Percentiles rank a stretch among this genome's conserved stretches.
Evolutionary conservation across 148 eudicot species (phyloP).

Genomic region (Pharnaceum exiguum): DNA sequence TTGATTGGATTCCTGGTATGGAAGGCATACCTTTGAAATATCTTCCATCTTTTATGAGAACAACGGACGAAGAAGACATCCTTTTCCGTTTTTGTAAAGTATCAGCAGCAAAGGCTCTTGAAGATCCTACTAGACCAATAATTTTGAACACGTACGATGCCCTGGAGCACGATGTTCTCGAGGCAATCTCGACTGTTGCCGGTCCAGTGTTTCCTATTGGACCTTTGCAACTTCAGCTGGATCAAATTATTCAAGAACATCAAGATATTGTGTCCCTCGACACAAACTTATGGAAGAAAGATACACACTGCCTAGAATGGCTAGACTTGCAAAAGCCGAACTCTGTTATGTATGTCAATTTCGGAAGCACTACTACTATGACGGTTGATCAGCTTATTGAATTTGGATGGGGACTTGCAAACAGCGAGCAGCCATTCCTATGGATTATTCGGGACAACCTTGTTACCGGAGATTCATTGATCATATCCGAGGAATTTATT

Average conservation of each 20-base stretch:
- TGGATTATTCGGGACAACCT: conserved; percentile 38
- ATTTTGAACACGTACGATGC: conserved; percentile 36
- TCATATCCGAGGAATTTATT: conserved; percentile 19
- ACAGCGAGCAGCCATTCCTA: conserved; percentile 24
- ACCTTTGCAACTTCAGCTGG: conserved; percentile 16
- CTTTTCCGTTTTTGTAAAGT: conserved; percentile 9
- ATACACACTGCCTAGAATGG: conserved; percentile 28
- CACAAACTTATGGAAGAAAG: conserved; percentile 32
- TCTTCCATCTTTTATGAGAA: conserved; percentile 30
- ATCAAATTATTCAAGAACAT: neutral
- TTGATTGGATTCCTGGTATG: conserved; percentile 37
- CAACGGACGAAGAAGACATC: conserved; percentile 17
- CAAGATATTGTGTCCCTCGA: neutral
- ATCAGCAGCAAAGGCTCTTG: neutral
- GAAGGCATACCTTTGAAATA: conserved; percentile 27
- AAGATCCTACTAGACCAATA: conserved; percentile 7
- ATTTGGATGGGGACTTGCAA: conserved; percentile 36
- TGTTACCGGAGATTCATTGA: conserved; percentile 14
- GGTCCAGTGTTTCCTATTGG: conserved; percentile 28
- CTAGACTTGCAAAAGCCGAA: conserved; percentile 26
- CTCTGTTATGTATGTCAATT: conserved; percentile 30
- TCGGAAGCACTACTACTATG: conserved; percentile 32
- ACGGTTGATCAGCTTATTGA: conserved; percentile 17
- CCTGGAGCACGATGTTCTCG: conserved; percentile 19
- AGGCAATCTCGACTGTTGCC: conserved; percentile 14